Base-by-base conservation (phyloP, 1,284 basidiomycete genomes). In the Boletus calvinii region DNA sequence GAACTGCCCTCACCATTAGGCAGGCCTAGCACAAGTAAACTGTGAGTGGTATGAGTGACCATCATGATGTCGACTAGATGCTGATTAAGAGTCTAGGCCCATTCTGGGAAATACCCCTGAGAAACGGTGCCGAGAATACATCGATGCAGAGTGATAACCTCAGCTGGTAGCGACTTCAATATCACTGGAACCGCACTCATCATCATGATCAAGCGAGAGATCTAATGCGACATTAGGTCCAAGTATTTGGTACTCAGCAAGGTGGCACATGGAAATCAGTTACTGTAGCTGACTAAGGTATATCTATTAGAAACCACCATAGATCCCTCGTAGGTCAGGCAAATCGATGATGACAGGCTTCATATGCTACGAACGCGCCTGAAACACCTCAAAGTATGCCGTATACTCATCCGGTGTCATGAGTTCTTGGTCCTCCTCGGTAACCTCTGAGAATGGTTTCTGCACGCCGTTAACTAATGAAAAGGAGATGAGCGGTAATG, bases 331-430 rank as follows among this genome's bases (percentile, higher is more conserved):
- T 46, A 44, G 29, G 53, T 62, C 48, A 47, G 61, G 46, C 46
- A 54, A 38, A 49, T 51, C 50, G 5, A 46, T 40, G 26, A 34
- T 20, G 31, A 22, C 31, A 42, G 6, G 20, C 22, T 34, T 32
- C 45, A 46, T 29, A 32, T 48, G 24, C 53, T 65, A 70, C 41
- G 64, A 62, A 36, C 41, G 71, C 42, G 74, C 69, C 65, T 79
- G 77, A 60, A 82, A 71, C 46, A 88, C 74, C 60, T 87, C 82
- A 63, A 85, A 90, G 72, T 82, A 91, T 24, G 81, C 78, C n/a
- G 82, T 83, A 63, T 91, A 92, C 67, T 92, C 89, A 48, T 92
- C 90, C 8, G 87, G 83, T 10, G 87, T 89, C 89, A 92, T 92
- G 62, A 84, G 65, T 46, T 90, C 88, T 60, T 91, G 86, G 61